Percentiles rank a stretch among this genome's conserved stretches.
These are phyloP conservation scores for Cicer pinnatifidum DNA, from an alignment of 306 rosid genomes.

Conservation along the genomic window DNA sequence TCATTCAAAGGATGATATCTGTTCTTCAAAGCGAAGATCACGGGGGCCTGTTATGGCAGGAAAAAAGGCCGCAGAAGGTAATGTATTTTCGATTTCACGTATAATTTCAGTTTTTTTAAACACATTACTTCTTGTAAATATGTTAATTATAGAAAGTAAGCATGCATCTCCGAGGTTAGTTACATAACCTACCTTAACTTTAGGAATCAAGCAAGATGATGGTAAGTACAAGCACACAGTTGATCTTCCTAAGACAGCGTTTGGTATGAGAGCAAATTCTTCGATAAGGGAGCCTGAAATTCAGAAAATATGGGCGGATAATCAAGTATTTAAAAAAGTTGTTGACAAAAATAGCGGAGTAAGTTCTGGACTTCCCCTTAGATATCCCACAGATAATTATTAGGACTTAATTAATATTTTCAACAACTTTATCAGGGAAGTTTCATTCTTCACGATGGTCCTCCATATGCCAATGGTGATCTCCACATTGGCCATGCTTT, in stretches of 20 bases:
- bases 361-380: constrained; percentile 47
- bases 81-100: constrained; percentile 30
- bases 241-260: constrained; percentile 92
- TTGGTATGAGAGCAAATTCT: constrained; percentile 94
- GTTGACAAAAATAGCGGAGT: constrained; percentile 82
- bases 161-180: constrained; percentile 34
- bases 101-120: constrained; percentile 9
- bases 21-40: constrained; percentile 82
- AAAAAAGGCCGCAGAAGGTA: constrained; percentile 81
- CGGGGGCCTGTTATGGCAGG: constrained; percentile 93
- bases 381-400: constrained; percentile 3
- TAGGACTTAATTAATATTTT: constrained; percentile 43
- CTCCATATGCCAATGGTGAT: constrained; percentile 98
- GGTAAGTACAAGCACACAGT: constrained; percentile 96
- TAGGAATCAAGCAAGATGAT: constrained; percentile 79
- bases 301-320: constrained; percentile 93
- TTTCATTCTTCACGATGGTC: constrained; percentile 96
- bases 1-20: constrained; percentile 51
- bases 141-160: constrained; percentile 33
- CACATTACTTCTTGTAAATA: constrained; percentile 5
- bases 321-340: constrained; percentile 74
- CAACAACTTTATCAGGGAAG: constrained; percentile 59
- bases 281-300: constrained; percentile 84
- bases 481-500: constrained; percentile 98
- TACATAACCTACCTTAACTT: constrained; percentile 45